Conservation (phyloP, 2,329 filamentous ascomycete species). For the Colletotrichum aenigma region DNA sequence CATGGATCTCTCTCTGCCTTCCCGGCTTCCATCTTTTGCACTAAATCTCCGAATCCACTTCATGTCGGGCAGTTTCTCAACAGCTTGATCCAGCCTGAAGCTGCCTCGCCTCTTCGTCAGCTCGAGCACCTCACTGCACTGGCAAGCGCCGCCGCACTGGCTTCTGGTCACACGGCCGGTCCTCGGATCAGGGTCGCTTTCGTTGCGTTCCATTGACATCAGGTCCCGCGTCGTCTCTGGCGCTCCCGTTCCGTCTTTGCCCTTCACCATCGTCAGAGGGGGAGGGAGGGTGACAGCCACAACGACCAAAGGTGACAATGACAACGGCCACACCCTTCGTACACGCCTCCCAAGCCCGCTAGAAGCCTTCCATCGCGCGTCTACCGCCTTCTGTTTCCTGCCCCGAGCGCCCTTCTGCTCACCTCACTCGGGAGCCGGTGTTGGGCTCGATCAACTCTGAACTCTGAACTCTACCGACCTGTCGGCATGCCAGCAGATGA, state of each 20-base stretch:
- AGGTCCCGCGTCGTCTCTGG: background rate
- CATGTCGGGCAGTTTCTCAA: background rate
- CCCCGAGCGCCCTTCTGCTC: background rate
- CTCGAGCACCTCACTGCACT: background rate
- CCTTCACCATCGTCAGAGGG: background rate
- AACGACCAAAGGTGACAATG: background rate
- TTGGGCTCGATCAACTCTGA: background rate
- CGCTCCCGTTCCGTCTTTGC: background rate
- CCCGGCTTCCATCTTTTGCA: background rate
- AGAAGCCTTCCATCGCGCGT: slow-evolving; percentile 8
- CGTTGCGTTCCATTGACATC: background rate
- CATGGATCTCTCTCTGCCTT: background rate
- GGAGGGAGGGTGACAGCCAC: background rate
- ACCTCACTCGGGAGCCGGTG: background rate
- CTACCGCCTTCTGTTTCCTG: background rate
- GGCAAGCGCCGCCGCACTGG: background rate
- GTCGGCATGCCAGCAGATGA: background rate
- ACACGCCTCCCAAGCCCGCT: slow-evolving; percentile 3
- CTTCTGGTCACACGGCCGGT: background rate
- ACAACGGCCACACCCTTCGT: background rate
- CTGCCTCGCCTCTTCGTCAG: background rate
- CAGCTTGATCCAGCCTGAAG: background rate
- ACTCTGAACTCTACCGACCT: background rate
- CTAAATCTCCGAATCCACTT: background rate
- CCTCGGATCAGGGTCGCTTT: background rate